These are phyloP conservation scores for Phaffia rhodozyma DNA, from an alignment of 1,284 basidiomycete genomes.

Conservation along the genomic window DNA sequence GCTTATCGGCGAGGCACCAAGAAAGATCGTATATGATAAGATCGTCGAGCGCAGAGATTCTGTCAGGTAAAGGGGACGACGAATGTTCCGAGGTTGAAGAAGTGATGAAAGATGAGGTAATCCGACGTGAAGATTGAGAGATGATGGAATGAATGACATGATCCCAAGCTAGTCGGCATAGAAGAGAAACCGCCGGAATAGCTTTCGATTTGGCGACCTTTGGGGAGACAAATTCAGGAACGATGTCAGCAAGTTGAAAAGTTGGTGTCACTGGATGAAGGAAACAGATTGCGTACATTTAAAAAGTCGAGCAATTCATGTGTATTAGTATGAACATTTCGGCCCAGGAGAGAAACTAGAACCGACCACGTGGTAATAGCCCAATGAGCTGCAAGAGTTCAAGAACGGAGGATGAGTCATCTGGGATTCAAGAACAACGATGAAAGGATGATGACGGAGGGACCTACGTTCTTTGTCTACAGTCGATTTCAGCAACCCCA, in stretches of 20 bases:
- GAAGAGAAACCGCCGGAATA: slow-evolving; percentile 1
- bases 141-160: slow-evolving; percentile 34
- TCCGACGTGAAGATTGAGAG: slow-evolving; percentile 20
- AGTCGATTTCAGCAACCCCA: neutral
- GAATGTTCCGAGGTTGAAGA: slow-evolving; percentile 22
- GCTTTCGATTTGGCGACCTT: slow-evolving; percentile 5
- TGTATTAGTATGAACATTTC: slow-evolving; percentile 25
- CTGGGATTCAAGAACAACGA: neutral
- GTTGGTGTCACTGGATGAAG: neutral
- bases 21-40: slow-evolving; percentile 8
- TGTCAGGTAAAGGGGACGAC: slow-evolving; percentile 19
- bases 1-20: slow-evolving; percentile 18
- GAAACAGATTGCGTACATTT: slow-evolving; percentile 27
- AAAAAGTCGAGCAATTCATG: slow-evolving; percentile 30
- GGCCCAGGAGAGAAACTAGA: slow-evolving; percentile 32
- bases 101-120: neutral
- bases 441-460: neutral
- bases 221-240: neutral
- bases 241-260: slow-evolving; percentile 22
- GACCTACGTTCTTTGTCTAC: neutral
- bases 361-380: slow-evolving; percentile 32
- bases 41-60: slow-evolving; percentile 20
- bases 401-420: neutral
- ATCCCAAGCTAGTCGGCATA: slow-evolving; percentile 30
- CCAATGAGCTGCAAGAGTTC: slow-evolving; percentile 25